Percentiles rank a stretch among this genome's conserved stretches.
Evolutionary conservation across 2,329 filamentous ascomycete genomes (phyloP).

Genomic region (Pseudocercospora vitis): DNA sequence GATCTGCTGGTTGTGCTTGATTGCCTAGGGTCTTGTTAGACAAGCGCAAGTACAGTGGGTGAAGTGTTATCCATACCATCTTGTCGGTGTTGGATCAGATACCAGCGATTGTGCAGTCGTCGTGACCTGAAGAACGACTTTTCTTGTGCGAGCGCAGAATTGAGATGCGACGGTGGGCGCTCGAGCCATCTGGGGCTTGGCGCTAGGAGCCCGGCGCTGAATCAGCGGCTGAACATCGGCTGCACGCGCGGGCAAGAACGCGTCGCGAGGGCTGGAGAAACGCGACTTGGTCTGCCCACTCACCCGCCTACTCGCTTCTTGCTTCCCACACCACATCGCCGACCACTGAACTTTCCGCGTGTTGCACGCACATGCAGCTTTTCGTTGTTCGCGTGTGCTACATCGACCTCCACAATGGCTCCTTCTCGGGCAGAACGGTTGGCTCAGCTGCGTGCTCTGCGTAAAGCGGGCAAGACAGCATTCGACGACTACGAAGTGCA

Average conservation of each 20-base stretch:
- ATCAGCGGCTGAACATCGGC: neutral
- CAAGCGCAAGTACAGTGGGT: neutral
- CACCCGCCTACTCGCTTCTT: neutral
- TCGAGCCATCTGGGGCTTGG: neutral
- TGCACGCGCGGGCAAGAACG: neutral
- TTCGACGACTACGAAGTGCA: slow-evolving; percentile 84
- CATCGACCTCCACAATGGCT: slow-evolving; percentile 29
- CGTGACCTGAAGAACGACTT: slow-evolving; percentile 22
- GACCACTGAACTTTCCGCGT: neutral
- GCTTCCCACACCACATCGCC: neutral
- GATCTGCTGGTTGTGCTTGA: slow-evolving; percentile 99
- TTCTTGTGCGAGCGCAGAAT: neutral
- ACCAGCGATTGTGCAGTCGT: slow-evolving; percentile 20
- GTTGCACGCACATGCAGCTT: neutral
- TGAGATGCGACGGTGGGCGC: slow-evolving; percentile 8
- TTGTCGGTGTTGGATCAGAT: slow-evolving; percentile 21
- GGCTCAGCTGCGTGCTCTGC: slow-evolving; percentile 79
- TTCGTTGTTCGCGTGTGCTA: neutral
- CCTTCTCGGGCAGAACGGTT: slow-evolving; percentile 40
- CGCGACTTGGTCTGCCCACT: neutral
- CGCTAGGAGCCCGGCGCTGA: neutral
- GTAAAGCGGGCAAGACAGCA: slow-evolving; percentile 86
- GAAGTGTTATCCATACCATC: slow-evolving; percentile 18
- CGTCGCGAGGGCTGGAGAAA: neutral
- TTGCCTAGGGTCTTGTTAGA: slow-evolving; percentile 51